These are phyloP conservation scores for Kodamaea anthophila DNA, from an alignment of 1,139 yeast species.

Conservation along the genomic window DNA sequence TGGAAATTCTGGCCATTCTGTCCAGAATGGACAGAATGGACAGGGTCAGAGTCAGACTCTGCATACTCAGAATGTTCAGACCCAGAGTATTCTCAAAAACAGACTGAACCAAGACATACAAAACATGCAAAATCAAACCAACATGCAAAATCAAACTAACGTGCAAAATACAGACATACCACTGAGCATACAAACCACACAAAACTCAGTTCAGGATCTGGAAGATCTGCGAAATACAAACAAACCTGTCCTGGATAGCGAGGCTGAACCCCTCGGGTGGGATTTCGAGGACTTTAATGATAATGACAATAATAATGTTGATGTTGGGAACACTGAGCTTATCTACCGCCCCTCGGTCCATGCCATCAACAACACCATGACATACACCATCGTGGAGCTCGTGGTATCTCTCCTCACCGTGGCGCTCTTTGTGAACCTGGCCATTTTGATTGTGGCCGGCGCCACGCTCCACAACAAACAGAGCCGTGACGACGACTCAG, in stretches of 20 bases:
- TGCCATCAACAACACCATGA: conserved; percentile 66
- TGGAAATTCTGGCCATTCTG: too few relatives aligned
- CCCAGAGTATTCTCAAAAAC: background rate
- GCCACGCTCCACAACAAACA: conserved; percentile 46
- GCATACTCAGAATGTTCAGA: background rate
- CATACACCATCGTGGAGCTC: conserved; percentile 69
- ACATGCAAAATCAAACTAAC: background rate
- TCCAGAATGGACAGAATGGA: background rate
- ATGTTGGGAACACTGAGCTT: conserved; percentile 4
- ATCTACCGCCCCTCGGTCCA: conserved; percentile 59
- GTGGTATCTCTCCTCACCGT: conserved; percentile 69
- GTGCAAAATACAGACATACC: background rate
- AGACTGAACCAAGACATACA: background rate
- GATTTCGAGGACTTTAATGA: background rate
- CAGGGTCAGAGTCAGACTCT: conserved; percentile 7
- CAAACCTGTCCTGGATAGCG: background rate
- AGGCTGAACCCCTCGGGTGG: background rate
- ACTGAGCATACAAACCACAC: too few relatives aligned
- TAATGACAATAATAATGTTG: too few relatives aligned
- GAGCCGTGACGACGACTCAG: conserved; percentile 23
- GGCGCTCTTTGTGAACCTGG: conserved; percentile 80
- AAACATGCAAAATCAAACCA: background rate
- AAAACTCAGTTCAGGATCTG: too few relatives aligned
- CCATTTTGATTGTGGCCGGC: conserved; percentile 81
- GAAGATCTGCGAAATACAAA: too few relatives aligned